Percentiles rank a stretch among this genome's conserved stretches.
These are phyloP conservation scores for Salvia miltiorrhiza DNA, from an alignment of 257 asterid species.

Conservation along the genomic window DNA sequence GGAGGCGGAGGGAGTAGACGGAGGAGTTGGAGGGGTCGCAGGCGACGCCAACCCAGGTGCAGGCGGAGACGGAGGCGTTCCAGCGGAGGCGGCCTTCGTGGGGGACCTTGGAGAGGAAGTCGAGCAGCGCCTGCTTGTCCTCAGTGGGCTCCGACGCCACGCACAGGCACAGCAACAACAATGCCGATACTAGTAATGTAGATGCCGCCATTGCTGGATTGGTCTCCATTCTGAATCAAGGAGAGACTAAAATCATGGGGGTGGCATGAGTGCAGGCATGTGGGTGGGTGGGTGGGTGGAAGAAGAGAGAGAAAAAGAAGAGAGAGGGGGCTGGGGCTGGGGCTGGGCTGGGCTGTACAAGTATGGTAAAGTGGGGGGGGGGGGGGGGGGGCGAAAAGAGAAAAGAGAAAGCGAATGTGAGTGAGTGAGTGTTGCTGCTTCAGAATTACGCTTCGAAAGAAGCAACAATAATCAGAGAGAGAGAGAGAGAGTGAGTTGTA, in stretches of 20 bases:
- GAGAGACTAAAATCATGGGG: not conserved
- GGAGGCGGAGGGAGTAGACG: slow-evolving; percentile 62
- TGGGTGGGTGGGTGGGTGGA: not conserved
- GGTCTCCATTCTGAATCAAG: not conserved
- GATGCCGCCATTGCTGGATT: slow-evolving; percentile 6
- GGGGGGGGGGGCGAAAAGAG: not conserved
- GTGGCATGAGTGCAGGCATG: not conserved
- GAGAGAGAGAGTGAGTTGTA: not conserved
- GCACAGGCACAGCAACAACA: slow-evolving; percentile 9
- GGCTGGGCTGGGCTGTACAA: slow-evolving; percentile 12
- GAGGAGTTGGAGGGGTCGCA: slow-evolving; percentile 64
- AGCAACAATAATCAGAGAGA: not conserved
- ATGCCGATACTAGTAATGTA: not conserved
- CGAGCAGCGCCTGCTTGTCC: slow-evolving; percentile 79
- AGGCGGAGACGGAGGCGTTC: slow-evolving; percentile 62
- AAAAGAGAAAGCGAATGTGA: not conserved
- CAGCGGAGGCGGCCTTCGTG: slow-evolving; percentile 73
- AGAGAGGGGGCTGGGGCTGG: too few species aligned
- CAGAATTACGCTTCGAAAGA: slow-evolving; percentile 6
- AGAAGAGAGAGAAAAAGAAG: not conserved
- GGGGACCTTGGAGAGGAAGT: slow-evolving; percentile 52
- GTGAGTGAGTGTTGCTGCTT: slow-evolving; percentile 9
- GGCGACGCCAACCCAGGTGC: slow-evolving; percentile 76
- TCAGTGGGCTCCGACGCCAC: slow-evolving; percentile 61
- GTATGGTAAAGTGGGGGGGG: not conserved